Base-by-base conservation (phyloP, 257 asterid genomes). In the Solanum virginianum region DNA sequence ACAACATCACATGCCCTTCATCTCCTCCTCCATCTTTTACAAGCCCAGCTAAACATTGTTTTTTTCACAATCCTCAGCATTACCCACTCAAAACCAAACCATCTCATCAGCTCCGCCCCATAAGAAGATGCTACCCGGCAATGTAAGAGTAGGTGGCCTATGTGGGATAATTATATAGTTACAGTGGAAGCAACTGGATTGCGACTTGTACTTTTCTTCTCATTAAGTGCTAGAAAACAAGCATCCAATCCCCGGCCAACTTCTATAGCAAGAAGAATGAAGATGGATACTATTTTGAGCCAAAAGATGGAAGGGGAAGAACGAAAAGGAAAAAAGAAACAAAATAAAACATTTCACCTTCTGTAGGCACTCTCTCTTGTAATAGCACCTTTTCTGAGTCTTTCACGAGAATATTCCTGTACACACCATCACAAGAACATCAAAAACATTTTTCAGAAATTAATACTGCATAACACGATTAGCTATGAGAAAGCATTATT, bases 401-500 rank as follows among this genome's bases (percentile, higher is more conserved):
- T 80, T 88, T 77, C 86, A 89, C 90, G 82, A 93, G 74, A 87
- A 96, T 84, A 87, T 93, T 93, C 99, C 99, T 96, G 94, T 86
- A 90, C 79, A 75, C 85, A 75, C 51, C 69, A 85, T 72, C 86
- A 80, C 68, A 71, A 80, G 81, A 84, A 77, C 22, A 45, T 60
- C 60, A 59, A 60, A 53, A 39, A 80, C 26, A 68, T 59, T 55
- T 36, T 70, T 22, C 82, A 88, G 57, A 80, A 79, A 83, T 83
- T 36, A 84, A 80, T 26, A 26, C 11, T n/a, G 71, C 47, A 63
- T 43, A 43, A 69, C 54, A 79, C 10, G 22, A 79, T 26, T 71
- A 26, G 20, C 32, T 54, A 53, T 20, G 74, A 82, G 62, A 82
- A 62, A 24, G 22, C 24, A 59, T 39, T 49, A 82, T 4, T 0